Conservation (phyloP, 352 stramenopile species). For the Phytophthora brassicae region DNA sequence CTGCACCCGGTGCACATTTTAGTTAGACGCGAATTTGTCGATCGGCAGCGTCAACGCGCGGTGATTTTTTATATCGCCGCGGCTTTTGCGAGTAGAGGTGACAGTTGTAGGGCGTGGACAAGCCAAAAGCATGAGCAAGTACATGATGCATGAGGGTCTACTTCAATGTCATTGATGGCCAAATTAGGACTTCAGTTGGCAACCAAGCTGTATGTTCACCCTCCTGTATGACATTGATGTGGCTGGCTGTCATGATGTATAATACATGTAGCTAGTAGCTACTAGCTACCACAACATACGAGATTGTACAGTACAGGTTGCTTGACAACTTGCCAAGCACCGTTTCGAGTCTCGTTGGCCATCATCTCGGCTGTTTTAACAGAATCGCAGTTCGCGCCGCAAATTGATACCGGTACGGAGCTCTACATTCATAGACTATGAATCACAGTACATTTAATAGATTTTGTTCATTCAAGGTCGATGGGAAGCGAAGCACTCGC, state of each 20-base stretch:
- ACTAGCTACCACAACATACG: too few species aligned
- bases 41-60: background rate
- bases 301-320: slow-evolving; percentile 9
- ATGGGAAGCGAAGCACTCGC: slow-evolving; percentile 17
- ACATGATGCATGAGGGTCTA: background rate
- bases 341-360: slow-evolving; percentile 4
- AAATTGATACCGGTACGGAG: too few species aligned
- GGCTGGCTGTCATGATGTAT: too few species aligned
- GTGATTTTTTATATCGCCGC: background rate
- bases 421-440: too few species aligned
- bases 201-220: too few species aligned
- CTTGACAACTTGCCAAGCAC: too few species aligned
- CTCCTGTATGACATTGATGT: too few species aligned
- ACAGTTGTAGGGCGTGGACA: slow-evolving; percentile 14
- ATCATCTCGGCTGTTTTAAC: slow-evolving; percentile 28
- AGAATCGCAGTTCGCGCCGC: slow-evolving; percentile 17
- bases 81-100: background rate
- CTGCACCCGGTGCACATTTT: too few species aligned
- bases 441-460: too few species aligned
- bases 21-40: too few species aligned
- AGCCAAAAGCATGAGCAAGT: slow-evolving; percentile 5
- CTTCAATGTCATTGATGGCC: slow-evolving; percentile 16
- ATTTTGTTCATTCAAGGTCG: slow-evolving; percentile 10
- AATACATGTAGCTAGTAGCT: too few species aligned
- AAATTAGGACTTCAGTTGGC: too few species aligned